Conservation (phyloP, 1,139 yeast genomes). For the Yamadazyma pseudoaaseri region DNA sequence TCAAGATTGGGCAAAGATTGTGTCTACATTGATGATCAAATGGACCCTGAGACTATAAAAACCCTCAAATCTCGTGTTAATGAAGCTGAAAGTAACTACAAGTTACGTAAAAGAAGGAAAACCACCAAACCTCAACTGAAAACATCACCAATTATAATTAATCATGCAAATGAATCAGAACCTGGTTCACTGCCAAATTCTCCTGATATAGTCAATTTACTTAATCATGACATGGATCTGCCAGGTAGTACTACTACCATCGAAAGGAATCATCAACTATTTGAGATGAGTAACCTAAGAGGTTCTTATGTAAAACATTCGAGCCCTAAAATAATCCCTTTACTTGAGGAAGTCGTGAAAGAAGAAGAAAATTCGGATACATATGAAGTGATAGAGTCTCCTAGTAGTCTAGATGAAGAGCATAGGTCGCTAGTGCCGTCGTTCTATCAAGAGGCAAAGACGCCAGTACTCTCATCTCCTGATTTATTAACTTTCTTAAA, state of each 20-base stretch:
- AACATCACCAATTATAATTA: neutral
- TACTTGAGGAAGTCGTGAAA: neutral
- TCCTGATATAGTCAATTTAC: slow-evolving; percentile 9
- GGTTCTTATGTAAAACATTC: neutral
- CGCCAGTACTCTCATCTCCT: neutral
- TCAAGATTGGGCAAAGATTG: slow-evolving; percentile 52
- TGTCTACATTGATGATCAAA: slow-evolving; percentile 32
- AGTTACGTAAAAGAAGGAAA: slow-evolving; percentile 33
- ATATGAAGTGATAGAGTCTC: slow-evolving; percentile 3
- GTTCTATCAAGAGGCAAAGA: neutral
- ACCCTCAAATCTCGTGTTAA: slow-evolving; percentile 19
- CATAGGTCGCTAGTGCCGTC: slow-evolving; percentile 1
- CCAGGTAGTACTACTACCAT: neutral
- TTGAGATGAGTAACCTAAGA: neutral
- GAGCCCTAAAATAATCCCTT: neutral
- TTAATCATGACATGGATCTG: slow-evolving; percentile 5
- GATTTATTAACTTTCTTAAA: slow-evolving; percentile 1
- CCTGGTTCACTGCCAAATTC: slow-evolving; percentile 6
- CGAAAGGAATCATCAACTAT: neutral
- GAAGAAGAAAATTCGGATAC: neutral
- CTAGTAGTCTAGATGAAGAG: slow-evolving; percentile 3
- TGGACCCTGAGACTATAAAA: slow-evolving; percentile 11
- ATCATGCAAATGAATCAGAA: neutral
- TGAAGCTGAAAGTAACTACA: slow-evolving; percentile 29
- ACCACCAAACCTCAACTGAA: neutral